Conservation (phyloP, 345 rosid genomes). For the Cardiospermum halicacabum region DNA sequence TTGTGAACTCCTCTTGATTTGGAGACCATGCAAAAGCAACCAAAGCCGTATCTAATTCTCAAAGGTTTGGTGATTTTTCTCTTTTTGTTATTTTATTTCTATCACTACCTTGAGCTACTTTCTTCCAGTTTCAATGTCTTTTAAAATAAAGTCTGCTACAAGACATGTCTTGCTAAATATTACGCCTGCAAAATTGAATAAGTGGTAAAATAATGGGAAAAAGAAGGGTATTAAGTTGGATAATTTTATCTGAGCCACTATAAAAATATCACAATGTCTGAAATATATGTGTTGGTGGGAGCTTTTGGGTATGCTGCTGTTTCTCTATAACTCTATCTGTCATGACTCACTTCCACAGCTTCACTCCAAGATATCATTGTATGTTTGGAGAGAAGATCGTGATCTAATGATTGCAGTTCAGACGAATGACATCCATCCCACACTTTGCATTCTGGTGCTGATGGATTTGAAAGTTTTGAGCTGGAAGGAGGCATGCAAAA, state of each 20-base stretch:
- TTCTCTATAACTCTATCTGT: not conserved
- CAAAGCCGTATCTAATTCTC: constrained; percentile 62
- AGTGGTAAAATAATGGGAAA: too few relatives aligned
- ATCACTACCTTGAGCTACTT: not conserved
- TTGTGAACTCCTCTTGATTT: not conserved
- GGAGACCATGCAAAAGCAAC: constrained; percentile 70
- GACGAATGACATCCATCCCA: constrained; percentile 84
- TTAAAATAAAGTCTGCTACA: not conserved
- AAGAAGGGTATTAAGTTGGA: not conserved
- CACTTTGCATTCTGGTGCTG: constrained; percentile 70
- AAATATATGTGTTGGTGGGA: not conserved
- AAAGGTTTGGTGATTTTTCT: constrained; percentile 43
- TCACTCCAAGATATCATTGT: constrained; percentile 73
- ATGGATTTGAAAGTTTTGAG: constrained; percentile 68
- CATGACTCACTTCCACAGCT: constrained; percentile 51
- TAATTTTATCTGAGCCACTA: not conserved
- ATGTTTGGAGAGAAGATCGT: constrained; percentile 68
- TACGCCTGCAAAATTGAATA: not conserved
- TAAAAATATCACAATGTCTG: not conserved
- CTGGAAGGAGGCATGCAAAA: constrained; percentile 74
- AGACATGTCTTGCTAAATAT: not conserved
- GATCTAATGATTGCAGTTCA: constrained; percentile 57
- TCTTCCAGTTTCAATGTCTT: not conserved
- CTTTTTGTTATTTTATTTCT: not conserved
- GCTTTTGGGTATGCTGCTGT: not conserved